Evolutionary conservation across 306 rosid species (phyloP).

Genomic region (Ormosia semicastrata): DNA sequence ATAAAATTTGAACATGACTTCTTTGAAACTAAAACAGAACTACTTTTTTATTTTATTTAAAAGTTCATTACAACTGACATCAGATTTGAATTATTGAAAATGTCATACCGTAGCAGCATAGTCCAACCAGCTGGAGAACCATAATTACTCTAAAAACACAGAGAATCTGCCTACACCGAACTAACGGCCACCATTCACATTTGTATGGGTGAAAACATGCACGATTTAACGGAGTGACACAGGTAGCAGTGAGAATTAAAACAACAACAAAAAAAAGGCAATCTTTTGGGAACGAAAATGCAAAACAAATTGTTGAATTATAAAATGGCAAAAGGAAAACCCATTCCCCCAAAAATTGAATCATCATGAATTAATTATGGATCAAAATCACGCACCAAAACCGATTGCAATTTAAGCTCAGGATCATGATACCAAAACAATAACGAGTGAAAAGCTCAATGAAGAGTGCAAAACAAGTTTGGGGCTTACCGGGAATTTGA

Average conservation of each 20-base stretch:
- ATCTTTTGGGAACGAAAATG: neutral
- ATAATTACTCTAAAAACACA: too few species aligned
- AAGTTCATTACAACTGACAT: neutral
- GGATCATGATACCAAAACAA: too few species aligned
- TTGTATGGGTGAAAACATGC: neutral
- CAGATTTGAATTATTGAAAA: neutral
- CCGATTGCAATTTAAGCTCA: neutral
- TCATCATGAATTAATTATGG: neutral
- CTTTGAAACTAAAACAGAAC: neutral
- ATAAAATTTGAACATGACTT: neutral
- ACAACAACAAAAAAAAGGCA: neutral
- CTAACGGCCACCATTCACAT: neutral
- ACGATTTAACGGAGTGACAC: neutral
- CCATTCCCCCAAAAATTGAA: neutral
- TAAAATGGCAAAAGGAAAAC: neutral
- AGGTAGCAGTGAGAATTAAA: neutral
- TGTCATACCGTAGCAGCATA: neutral
- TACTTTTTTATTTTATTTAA: too few species aligned
- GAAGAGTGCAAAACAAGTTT: too few species aligned
- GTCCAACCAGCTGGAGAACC: neutral
- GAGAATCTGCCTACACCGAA: too few species aligned
- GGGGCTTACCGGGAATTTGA: neutral
- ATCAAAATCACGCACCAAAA: neutral
- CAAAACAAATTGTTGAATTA: neutral
- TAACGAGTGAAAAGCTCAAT: too few species aligned